Evolutionary conservation across 129 eudicot species (phyloP).

Genomic region (Glebionis coronaria): DNA sequence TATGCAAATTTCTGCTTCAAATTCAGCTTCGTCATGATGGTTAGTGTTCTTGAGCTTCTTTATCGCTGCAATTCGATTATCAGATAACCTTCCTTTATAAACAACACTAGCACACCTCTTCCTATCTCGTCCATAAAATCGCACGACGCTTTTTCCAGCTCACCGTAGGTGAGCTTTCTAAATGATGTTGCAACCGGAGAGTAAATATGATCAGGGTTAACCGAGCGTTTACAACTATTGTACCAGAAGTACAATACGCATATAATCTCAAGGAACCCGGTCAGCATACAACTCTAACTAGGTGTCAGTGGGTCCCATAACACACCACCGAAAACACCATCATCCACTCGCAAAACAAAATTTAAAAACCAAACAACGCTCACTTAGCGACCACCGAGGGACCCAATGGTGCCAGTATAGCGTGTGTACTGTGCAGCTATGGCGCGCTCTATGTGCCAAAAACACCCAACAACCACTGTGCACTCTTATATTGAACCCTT

Average conservation of each 20-base stretch:
- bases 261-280: conserved; percentile 31
- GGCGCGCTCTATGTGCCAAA: no score
- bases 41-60: conserved; percentile 25
- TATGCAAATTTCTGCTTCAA: conserved; percentile 27
- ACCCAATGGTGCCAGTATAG: no score
- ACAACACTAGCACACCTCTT: conserved; percentile 23
- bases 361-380: no score
- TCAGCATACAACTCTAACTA: no score
- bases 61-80: conserved; percentile 29
- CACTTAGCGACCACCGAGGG: no score
- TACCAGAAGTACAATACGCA: conserved; percentile 23
- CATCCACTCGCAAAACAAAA: no score
- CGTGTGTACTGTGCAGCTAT: no score
- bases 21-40: conserved; percentile 27
- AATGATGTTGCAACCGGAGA: conserved; percentile 23
- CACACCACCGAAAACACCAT: no score
- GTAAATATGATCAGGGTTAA: conserved; percentile 10
- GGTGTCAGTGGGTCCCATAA: no score
- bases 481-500: no score
- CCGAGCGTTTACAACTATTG: not conserved
- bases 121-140: conserved; percentile 30
- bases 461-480: no score
- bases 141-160: conserved; percentile 19
- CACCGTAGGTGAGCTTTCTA: conserved; percentile 23
- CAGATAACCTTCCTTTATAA: conserved; percentile 24